Conservation (phyloP, 108 stramenopile genomes). For the Pseudonitzschia multiseries region DNA sequence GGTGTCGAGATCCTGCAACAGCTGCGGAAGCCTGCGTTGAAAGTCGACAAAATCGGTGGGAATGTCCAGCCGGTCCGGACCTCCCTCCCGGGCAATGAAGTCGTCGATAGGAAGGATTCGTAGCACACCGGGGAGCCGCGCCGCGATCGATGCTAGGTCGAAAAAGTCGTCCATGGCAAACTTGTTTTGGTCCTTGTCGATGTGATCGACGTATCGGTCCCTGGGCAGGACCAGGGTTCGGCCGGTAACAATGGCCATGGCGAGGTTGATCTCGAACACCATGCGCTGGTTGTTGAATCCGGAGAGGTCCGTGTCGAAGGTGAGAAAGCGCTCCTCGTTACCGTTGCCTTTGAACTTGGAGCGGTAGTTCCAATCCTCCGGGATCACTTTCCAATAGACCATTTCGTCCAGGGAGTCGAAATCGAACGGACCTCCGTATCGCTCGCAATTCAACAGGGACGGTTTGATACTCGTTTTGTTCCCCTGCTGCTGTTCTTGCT, state of each 20-base stretch:
- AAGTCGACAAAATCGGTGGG: background rate
- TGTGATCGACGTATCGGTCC: background rate
- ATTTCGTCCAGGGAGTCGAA: constrained; percentile 50
- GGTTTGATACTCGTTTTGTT: background rate
- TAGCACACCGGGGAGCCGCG: constrained; percentile 56
- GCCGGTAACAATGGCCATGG: constrained; percentile 88
- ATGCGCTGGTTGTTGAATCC: constrained; percentile 24
- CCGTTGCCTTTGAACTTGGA: background rate
- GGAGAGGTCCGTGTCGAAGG: constrained; percentile 80
- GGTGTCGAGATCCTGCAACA: constrained; percentile 42
- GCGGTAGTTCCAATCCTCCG: constrained; percentile 52
- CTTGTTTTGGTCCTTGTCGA: background rate
- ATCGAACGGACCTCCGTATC: constrained; percentile 68
- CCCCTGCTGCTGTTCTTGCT: background rate
- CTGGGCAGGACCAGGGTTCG: constrained; percentile 75
- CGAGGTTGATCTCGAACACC: constrained; percentile 69
- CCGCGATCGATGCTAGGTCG: constrained; percentile 26
- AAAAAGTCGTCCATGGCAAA: constrained; percentile 7
- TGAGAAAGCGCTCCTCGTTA: constrained; percentile 53
- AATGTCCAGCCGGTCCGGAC: background rate
- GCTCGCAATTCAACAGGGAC: constrained; percentile 53
- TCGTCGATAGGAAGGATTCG: constrained; percentile 84
- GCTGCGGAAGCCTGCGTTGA: constrained; percentile 21
- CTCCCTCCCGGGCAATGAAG: constrained; percentile 54
- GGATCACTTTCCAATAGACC: constrained; percentile 83